These are phyloP conservation scores for Marasmius tenuissimus DNA, from an alignment of 1,284 basidiomycete genomes.

Conservation along the genomic window DNA sequence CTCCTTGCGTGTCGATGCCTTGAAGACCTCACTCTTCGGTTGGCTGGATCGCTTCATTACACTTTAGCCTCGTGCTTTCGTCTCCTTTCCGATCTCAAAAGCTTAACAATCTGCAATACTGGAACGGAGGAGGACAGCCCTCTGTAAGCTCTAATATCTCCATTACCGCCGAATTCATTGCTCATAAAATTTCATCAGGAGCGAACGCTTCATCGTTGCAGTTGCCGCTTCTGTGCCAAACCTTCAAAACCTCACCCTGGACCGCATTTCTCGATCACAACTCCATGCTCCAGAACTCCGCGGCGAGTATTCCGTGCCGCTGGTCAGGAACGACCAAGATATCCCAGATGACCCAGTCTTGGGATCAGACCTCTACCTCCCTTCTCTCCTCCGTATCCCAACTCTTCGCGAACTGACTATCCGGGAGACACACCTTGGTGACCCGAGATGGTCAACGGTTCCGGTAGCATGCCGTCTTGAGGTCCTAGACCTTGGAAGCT, in stretches of 20 bases:
- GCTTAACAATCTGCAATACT: slow-evolving; percentile 57
- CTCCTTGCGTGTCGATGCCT: slow-evolving; percentile 51
- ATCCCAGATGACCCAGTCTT: slow-evolving; percentile 58
- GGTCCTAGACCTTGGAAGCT: slow-evolving; percentile 60
- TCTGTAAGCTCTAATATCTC: slow-evolving; percentile 46
- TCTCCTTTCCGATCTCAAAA: slow-evolving; percentile 40
- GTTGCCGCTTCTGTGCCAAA: slow-evolving; percentile 61
- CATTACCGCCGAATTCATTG: slow-evolving; percentile 17
- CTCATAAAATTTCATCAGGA: slow-evolving; percentile 39
- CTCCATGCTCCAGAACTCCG: slow-evolving; percentile 57
- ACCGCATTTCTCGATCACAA: slow-evolving; percentile 63
- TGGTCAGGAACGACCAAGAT: slow-evolving; percentile 56
- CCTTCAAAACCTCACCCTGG: slow-evolving; percentile 56
- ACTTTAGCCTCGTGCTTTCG: slow-evolving; percentile 53
- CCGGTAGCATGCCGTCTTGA: slow-evolving; percentile 51
- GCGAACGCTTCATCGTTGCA: slow-evolving; percentile 68
- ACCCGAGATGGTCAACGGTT: slow-evolving; percentile 51
- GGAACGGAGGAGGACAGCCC: slow-evolving; percentile 51
- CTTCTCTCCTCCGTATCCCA: slow-evolving; percentile 62
- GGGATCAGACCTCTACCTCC: slow-evolving; percentile 58
- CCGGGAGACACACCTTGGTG: slow-evolving; percentile 70
- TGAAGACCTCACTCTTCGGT: slow-evolving; percentile 47
- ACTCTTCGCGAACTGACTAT: slow-evolving; percentile 62
- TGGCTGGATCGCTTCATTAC: slow-evolving; percentile 53
- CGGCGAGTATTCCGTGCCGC: slow-evolving; percentile 53